phyloP scores from a whole-genome alignment of 139 green algal genomes.

The Diplosphaera chodatii region DNA sequence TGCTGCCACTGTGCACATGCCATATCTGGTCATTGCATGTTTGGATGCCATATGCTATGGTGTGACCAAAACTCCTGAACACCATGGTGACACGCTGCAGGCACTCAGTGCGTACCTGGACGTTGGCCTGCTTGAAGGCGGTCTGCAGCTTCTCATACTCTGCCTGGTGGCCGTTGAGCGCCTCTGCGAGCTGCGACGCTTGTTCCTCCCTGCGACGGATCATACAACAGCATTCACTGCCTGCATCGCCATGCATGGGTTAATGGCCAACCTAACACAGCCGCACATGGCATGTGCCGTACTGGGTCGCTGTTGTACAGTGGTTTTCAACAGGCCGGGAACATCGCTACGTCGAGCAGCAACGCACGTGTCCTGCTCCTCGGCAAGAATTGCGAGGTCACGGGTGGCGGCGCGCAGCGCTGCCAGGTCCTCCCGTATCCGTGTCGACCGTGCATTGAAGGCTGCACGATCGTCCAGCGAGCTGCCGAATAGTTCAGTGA shows the following conservation, averaged over 20 bases:
- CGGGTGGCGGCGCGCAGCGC: conserved; percentile 35
- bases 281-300: too few relatives aligned
- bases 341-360: too few relatives aligned
- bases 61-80: too few relatives aligned
- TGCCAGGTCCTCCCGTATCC: conserved; percentile 2
- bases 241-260: too few relatives aligned
- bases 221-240: too few relatives aligned
- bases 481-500: background rate
- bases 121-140: background rate
- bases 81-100: background rate
- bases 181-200: conserved; percentile 22
- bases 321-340: too few relatives aligned
- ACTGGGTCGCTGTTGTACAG: too few relatives aligned
- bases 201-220: conserved; percentile 47
- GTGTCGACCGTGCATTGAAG: background rate
- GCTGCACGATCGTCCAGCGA: background rate
- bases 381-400: conserved; percentile 59
- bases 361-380: conserved; percentile 75
- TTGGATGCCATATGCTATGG: background rate
- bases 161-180: conserved; percentile 37
- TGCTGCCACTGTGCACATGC: too few relatives aligned
- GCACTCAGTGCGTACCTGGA: background rate
- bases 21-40: too few relatives aligned
- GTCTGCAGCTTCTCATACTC: conserved; percentile 34
- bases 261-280: too few relatives aligned